Evolutionary conservation across 192 early-diverging fungal genomes (phyloP).

Genomic region (Entomortierella beljakovae): DNA sequence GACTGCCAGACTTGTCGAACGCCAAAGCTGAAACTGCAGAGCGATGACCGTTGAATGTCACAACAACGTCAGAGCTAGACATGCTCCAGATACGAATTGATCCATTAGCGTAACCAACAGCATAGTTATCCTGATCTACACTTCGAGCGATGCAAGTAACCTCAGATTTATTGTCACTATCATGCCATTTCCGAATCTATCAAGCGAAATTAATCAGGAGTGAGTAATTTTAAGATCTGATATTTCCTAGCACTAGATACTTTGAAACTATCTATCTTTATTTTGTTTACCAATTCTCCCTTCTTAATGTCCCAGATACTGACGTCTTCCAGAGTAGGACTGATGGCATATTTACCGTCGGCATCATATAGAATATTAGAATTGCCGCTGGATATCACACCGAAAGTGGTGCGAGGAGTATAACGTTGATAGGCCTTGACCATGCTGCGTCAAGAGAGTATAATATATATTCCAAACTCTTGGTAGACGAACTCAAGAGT

Average conservation of each 20-base stretch:
- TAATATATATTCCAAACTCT: slow-evolving; percentile 19
- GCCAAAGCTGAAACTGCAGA: slow-evolving; percentile 85
- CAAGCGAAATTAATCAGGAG: neutral
- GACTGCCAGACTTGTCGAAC: slow-evolving; percentile 83
- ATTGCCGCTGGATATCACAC: slow-evolving; percentile 78
- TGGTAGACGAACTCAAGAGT: slow-evolving; percentile 4
- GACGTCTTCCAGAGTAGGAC: slow-evolving; percentile 87
- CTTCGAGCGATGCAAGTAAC: slow-evolving; percentile 85
- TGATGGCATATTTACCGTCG: slow-evolving; percentile 78
- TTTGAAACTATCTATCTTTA: neutral
- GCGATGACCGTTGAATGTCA: slow-evolving; percentile 93
- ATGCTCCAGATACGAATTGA: slow-evolving; percentile 91
- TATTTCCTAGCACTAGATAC: no score
- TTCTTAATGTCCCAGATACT: slow-evolving; percentile 89
- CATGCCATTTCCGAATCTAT: slow-evolving; percentile 79
- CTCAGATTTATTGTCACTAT: slow-evolving; percentile 84
- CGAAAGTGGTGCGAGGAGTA: slow-evolving; percentile 81
- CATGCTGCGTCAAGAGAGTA: slow-evolving; percentile 54
- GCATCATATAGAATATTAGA: slow-evolving; percentile 80
- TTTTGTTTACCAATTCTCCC: slow-evolving; percentile 76
- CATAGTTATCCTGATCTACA: slow-evolving; percentile 76
- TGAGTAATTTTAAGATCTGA: neutral
- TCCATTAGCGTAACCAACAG: slow-evolving; percentile 95
- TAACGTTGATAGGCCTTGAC: slow-evolving; percentile 89
- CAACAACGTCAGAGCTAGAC: slow-evolving; percentile 61